Evolutionary conservation across 768 basidiomycete species (phyloP), one percentile per base, ranked within the genome.

Genomic region (Mycena maculata): DNA sequence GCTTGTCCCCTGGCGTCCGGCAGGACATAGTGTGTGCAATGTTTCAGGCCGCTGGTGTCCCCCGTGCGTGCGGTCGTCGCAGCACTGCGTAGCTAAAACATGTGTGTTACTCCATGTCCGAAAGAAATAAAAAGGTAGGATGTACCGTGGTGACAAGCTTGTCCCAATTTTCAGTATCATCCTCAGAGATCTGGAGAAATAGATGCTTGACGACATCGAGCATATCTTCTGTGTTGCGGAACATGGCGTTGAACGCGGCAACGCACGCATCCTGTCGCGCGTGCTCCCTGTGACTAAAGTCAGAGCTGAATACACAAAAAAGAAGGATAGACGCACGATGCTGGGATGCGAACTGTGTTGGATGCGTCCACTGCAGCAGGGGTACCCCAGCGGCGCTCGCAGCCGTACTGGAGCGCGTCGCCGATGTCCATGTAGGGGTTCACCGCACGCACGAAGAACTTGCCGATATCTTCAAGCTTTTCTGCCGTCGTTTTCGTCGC

Each of bases 341-440:
- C 7, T 27, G 59, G 33, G 5, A 28, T 20, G 2, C 3, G n/a
- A 3, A 39, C 27, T 5, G 25, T 39, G 23, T 50, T 61, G 20
- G 38, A 25, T 2, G 48, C 22, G 55, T 30, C 39, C 3, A 20
- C 4, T 18, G 39, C 9, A 11, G 36, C 20, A 2, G 39, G 60
- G n/a, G 36, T 18, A 4, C 25, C 25, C 39, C 60, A 44, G 13
- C 22, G 60, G 2, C 33, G 31, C 18, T 48, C 8, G 1, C 36
- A 22, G 8, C 60, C 60, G 22, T 61, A 42, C n/a, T 12, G 18
- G 3, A 61, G 18, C 7, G 23, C 60, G 4, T 52, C 28, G 0
- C 25, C 38, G 3, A 61, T 31, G n/a, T 61, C 60, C 13, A 61
- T n/a, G 28, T 23, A 61, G 1, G 60, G 60, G 25, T 52, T 9